phyloP scores from a whole-genome alignment of 176 grass and related monocot species.

The Thalia dealbata region DNA sequence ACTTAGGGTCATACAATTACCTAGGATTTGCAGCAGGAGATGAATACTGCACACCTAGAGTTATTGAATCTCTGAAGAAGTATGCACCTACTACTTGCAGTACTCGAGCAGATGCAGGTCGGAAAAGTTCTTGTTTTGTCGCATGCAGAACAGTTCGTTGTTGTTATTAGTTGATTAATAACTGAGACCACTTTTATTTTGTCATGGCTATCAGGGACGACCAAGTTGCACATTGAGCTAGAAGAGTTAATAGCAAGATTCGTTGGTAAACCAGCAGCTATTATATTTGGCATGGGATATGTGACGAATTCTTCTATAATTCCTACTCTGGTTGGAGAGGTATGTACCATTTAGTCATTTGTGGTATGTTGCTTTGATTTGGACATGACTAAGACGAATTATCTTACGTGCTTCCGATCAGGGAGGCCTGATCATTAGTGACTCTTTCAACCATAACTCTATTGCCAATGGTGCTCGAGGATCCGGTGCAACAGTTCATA shows the following conservation, averaged over 20 bases:
- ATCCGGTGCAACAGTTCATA: neutral
- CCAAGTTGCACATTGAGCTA: conserved; percentile 1
- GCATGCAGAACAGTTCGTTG: neutral
- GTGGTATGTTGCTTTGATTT: neutral
- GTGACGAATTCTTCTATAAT: conserved; percentile 4
- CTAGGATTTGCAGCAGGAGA: conserved; percentile 1
- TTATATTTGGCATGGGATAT: conserved; percentile 2
- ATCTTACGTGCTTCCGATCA: neutral
- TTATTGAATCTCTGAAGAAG: conserved; percentile 2
- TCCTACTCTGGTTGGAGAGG: neutral
- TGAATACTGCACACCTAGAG: conserved; percentile 7
- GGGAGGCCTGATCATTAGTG: conserved; percentile 8
- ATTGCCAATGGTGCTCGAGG: conserved; percentile 7
- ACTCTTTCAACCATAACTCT: conserved; percentile 9
- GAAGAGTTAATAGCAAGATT: conserved; percentile 4
- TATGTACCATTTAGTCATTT: neutral
- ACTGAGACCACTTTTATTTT: too few species aligned
- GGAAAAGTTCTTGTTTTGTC: neutral
- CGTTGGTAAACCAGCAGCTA: conserved; percentile 3
- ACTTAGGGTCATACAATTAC: conserved; percentile 4
- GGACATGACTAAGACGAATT: neutral
- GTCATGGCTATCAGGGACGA: conserved; percentile 1
- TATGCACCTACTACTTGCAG: conserved; percentile 6
- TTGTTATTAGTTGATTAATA: too few species aligned
- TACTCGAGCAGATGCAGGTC: conserved; percentile 4